phyloP scores from a whole-genome alignment of 352 stramenopile genomes.

The Pythium utonaiense region DNA sequence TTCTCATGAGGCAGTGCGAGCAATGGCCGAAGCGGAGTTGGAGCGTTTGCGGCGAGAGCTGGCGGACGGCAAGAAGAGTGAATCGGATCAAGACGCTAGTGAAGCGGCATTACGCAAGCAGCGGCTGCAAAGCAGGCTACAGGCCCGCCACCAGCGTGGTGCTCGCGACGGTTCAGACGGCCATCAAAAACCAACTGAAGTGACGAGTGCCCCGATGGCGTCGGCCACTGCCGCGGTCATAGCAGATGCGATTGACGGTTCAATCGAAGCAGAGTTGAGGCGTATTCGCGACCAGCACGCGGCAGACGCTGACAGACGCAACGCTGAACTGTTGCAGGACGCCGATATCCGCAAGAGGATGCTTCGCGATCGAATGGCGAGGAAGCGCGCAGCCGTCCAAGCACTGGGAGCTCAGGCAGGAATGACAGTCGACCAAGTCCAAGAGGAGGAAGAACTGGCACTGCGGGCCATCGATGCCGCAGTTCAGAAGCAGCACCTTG shows the following conservation, averaged over 20 bases:
- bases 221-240: neutral
- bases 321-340: conserved; percentile 4
- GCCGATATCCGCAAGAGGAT: conserved; percentile 12
- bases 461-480: neutral
- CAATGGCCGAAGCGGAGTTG: conserved; percentile 5
- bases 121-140: conserved; percentile 1
- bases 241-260: neutral
- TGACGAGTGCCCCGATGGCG: neutral
- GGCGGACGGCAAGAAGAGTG: neutral
- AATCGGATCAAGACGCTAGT: neutral
- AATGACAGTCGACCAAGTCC: neutral
- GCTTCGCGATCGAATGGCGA: conserved; percentile 17
- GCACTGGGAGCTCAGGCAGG: neutral
- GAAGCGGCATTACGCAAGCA: neutral
- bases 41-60: conserved; percentile 3
- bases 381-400: conserved; percentile 9
- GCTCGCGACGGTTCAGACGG: neutral
- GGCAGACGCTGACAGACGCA: neutral
- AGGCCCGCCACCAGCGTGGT: neutral
- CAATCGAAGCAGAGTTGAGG: conserved; percentile 12
- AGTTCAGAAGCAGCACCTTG: neutral
- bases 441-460: conserved; percentile 7
- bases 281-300: conserved; percentile 3
- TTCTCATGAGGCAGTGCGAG: neutral
- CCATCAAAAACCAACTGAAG: neutral